phyloP scores from a whole-genome alignment of 1,139 yeast species.

The Sugiyamaella grinbergsii region DNA sequence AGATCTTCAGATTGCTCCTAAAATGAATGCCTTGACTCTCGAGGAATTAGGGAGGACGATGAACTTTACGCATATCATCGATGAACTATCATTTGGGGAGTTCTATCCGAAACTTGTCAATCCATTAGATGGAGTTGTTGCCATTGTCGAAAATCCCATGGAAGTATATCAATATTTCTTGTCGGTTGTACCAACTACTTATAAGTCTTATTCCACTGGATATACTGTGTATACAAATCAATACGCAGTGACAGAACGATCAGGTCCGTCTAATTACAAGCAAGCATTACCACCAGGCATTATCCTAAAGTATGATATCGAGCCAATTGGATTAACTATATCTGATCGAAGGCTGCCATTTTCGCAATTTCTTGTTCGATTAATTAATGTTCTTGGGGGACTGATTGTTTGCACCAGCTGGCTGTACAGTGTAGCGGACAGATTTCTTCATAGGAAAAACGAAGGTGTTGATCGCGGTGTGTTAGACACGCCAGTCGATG shows the following conservation, averaged over 20 bases:
- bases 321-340: slow-evolving; percentile 73
- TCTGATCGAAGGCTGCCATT: slow-evolving; percentile 76
- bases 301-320: slow-evolving; percentile 81
- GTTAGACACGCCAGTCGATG: slow-evolving; percentile 21
- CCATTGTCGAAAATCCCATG: slow-evolving; percentile 42
- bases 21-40: slow-evolving; percentile 28
- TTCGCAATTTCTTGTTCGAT: slow-evolving; percentile 70
- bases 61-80: slow-evolving; percentile 81
- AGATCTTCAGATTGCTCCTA: slow-evolving; percentile 79
- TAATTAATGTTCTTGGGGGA: slow-evolving; percentile 82
- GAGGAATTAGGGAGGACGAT: slow-evolving; percentile 41
- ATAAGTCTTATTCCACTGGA: slow-evolving; percentile 59
- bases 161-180: slow-evolving; percentile 58
- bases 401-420: slow-evolving; percentile 52
- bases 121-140: slow-evolving; percentile 66
- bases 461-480: slow-evolving; percentile 17
- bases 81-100: slow-evolving; percentile 88
- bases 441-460: slow-evolving; percentile 16
- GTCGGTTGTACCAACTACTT: slow-evolving; percentile 82
- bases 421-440: slow-evolving; percentile 31
- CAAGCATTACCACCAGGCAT: slow-evolving; percentile 64
- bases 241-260: slow-evolving; percentile 70
- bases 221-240: slow-evolving; percentile 77
- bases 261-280: slow-evolving; percentile 30
- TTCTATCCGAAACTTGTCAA: slow-evolving; percentile 84